A percentile compares a stretch with the other conserved stretches of the same genome.
phyloP scores from a whole-genome alignment of 352 stramenopile species.

The Plasmopara muralis region DNA sequence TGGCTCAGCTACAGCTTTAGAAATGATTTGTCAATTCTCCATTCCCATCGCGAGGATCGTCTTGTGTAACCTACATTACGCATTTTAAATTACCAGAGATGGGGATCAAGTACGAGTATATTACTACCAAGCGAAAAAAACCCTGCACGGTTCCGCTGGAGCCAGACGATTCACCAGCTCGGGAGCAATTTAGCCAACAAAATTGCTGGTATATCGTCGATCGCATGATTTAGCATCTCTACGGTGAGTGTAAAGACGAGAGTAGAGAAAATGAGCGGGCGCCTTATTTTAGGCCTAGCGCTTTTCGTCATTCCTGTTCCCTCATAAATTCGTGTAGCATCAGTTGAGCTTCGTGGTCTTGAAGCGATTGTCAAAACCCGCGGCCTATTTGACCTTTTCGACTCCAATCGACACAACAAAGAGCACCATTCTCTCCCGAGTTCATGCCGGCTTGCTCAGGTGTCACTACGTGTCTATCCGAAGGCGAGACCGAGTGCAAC shows the following conservation, averaged over 20 bases:
- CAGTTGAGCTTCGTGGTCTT: slow-evolving; percentile 3
- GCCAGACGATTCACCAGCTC: slow-evolving; percentile 21
- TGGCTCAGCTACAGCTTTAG: too few species aligned
- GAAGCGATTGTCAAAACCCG: slow-evolving; percentile 1
- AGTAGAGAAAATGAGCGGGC: slow-evolving; percentile 7
- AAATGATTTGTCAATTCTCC: too few species aligned
- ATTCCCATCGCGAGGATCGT: too few species aligned
- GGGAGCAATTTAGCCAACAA: slow-evolving; percentile 16
- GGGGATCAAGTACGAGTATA: too few species aligned
- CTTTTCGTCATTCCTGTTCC: slow-evolving; percentile 21
- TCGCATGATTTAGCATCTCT: slow-evolving; percentile 16
- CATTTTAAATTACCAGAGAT: too few species aligned
- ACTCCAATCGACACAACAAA: too few species aligned
- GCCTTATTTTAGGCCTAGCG: slow-evolving; percentile 7
- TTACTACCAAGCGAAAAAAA: slow-evolving; percentile 1
- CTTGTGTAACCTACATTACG: too few species aligned
- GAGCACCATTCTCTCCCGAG: slow-evolving; percentile 4
- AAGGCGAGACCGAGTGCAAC: slow-evolving; percentile 50
- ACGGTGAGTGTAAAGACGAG: slow-evolving; percentile 20
- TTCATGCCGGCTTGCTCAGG: slow-evolving; percentile 29
- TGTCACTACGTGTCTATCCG: slow-evolving; percentile 40
- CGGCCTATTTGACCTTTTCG: neutral
- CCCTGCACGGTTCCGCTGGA: slow-evolving; percentile 1
- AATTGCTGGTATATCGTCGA: slow-evolving; percentile 20
- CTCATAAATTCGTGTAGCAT: slow-evolving; percentile 17